Evolutionary conservation across 345 rosid genomes (phyloP).

Genomic region (Lumnitzera littorea): DNA sequence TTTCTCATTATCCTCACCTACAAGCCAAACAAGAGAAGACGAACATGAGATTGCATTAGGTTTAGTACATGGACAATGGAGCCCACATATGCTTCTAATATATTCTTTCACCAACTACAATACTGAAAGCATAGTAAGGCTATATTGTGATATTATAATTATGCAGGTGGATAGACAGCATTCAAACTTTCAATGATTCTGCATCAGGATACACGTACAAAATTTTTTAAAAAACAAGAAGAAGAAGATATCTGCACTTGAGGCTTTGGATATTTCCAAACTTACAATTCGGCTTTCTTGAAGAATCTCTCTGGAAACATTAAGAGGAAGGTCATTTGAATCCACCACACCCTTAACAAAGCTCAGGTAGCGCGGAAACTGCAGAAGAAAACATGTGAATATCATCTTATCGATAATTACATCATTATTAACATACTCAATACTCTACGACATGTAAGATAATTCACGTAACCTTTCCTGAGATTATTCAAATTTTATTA

Average conservation of each 20-base stretch:
- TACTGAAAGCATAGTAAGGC: too few species aligned
- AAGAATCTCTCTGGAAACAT: slow-evolving; percentile 94
- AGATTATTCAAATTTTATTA: too few species aligned
- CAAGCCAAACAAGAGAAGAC: slow-evolving; percentile 1
- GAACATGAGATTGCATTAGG: not conserved
- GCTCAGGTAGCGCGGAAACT: slow-evolving; percentile 97
- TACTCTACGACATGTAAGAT: too few species aligned
- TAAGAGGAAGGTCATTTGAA: slow-evolving; percentile 93
- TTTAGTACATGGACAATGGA: too few species aligned
- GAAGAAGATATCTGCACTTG: not conserved
- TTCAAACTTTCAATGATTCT: too few species aligned
- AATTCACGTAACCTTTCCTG: too few species aligned
- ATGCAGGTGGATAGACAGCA: too few species aligned
- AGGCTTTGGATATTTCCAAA: not conserved
- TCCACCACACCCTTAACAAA: slow-evolving; percentile 97
- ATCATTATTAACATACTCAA: not conserved
- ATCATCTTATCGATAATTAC: not conserved
- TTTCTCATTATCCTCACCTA: slow-evolving; percentile 97
- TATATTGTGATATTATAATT: too few species aligned
- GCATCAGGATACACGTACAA: too few species aligned
- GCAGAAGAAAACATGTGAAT: slow-evolving; percentile 10
- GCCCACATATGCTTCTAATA: too few species aligned
- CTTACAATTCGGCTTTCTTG: slow-evolving; percentile 90
- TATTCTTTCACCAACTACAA: too few species aligned
- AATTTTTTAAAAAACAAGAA: too few species aligned